Evolutionary conservation across 306 rosid species (phyloP), one percentile per base, ranked within the genome.

Genomic region (Cercis canadensis): DNA sequence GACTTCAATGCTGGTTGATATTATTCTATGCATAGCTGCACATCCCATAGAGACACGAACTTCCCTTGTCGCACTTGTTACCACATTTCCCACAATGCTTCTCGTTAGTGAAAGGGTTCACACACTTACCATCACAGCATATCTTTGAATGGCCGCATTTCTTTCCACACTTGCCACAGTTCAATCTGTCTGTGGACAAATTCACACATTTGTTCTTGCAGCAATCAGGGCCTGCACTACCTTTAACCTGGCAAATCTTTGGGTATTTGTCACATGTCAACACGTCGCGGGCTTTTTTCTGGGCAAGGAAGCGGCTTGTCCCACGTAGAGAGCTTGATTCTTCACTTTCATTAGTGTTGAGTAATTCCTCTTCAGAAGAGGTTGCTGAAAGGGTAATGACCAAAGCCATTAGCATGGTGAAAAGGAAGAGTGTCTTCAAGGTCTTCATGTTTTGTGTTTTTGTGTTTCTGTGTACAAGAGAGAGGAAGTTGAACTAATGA

Each of bases 161-260:
- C 81, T 81, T 86, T 41, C 90, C 92, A 58, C 96, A 89, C 67
- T 12, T 79, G 16, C 96, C 92, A 45, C 96, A 89, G 63, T 89
- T 89, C 17, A 71, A 21, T 31, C 36, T 50, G 47, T 89, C 90
- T 0, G 24, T 58, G n/a, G 59, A 12, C 37, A 82, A 13, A 7
- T 82, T 67, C 3, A 88, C 91, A 46, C 95, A 88, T 57, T 65
- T 78, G 70, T 78, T 82, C 29, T 65, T 63, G 83, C 95, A 88
- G 75, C 87, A 83, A 65, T 58, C 57, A 4, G 70, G 73, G 1
- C 84, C 82, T 0, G 68, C 17, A 57, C 87, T 83, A 31, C 77
- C 74, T 58, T 72, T 58, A 4, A 14, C 74, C 4, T 5, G 54
- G 11, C 87, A 83, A 52, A 83, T 62, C 64, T 13, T 72, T 0